A percentile compares a stretch with the other conserved stretches of the same genome.
Evolutionary conservation across 2,329 filamentous ascomycete species (phyloP).

Genomic region (Claviceps maximensis): DNA sequence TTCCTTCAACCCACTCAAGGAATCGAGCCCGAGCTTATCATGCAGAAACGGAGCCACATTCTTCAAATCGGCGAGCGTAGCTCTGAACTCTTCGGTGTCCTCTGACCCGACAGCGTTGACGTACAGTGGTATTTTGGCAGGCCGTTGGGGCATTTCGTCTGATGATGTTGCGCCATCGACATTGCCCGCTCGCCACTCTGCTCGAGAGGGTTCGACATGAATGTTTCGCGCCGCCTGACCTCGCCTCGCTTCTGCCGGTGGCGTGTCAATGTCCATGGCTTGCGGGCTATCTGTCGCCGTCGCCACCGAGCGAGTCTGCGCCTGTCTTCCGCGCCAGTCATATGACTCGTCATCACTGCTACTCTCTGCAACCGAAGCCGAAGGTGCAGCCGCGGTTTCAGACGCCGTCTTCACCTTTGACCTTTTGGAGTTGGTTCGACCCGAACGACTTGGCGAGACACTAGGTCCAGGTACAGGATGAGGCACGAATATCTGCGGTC

Average conservation of each 20-base stretch:
- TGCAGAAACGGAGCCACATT: constrained; percentile 42
- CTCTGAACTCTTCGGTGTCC: constrained; percentile 41
- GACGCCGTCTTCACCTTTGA: constrained; percentile 40
- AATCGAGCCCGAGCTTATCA: constrained; percentile 34
- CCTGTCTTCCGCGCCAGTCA: constrained; percentile 21
- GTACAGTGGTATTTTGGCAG: constrained; percentile 13
- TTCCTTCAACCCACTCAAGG: constrained; percentile 41
- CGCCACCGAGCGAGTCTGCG: constrained; percentile 10
- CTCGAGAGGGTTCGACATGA: constrained; percentile 43
- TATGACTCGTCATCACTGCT: constrained; percentile 30
- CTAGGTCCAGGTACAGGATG: constrained; percentile 25
- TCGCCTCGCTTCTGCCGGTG: constrained; percentile 18
- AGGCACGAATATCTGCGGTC: constrained; percentile 40
- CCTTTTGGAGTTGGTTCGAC: constrained; percentile 40
- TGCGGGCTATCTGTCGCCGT: constrained; percentile 33
- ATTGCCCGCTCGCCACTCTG: constrained; percentile 45
- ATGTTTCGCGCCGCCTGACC: constrained; percentile 33
- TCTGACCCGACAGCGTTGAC: constrained; percentile 36
- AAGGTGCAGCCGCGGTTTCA: constrained; percentile 18
- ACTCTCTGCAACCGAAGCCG: constrained; percentile 33
- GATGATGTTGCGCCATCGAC: constrained; percentile 17
- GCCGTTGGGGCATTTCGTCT: constrained; percentile 9
- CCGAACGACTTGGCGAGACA: constrained; percentile 30
- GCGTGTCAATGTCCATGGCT: constrained; percentile 54
- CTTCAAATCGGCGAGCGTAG: constrained; percentile 39